These are phyloP conservation scores for Boechera retrofracta DNA, from an alignment of 345 rosid species.

Conservation along the genomic window DNA sequence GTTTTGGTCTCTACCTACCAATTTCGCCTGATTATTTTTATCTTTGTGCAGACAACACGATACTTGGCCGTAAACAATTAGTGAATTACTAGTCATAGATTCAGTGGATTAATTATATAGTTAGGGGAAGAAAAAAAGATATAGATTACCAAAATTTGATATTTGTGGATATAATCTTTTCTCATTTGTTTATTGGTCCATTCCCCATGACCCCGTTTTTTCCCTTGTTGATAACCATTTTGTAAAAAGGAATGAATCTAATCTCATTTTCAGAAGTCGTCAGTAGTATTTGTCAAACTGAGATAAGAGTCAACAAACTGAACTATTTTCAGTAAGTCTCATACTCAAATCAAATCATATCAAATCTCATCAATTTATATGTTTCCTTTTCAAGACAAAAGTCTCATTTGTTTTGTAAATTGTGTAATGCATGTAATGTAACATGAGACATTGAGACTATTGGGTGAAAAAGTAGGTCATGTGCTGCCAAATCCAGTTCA, in stretches of 20 bases:
- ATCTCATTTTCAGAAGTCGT: neutral
- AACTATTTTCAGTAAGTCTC: neutral
- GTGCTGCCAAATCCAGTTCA: conserved; percentile 35
- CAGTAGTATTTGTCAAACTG: too few relatives aligned
- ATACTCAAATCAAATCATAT: neutral
- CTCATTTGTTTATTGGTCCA: too few relatives aligned
- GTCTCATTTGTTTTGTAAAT: neutral
- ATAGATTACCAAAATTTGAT: too few relatives aligned
- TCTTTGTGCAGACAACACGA: conserved; percentile 6
- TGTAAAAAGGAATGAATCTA: neutral
- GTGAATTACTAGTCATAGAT: too few relatives aligned
- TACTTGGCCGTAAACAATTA: too few relatives aligned
- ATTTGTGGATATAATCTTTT: too few relatives aligned
- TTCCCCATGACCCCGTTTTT: too few relatives aligned
- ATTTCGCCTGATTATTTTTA: neutral
- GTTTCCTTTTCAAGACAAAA: neutral
- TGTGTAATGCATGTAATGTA: neutral
- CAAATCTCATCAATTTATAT: neutral
- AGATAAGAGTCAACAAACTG: neutral
- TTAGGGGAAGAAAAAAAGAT: too few relatives aligned
- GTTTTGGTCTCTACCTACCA: neutral
- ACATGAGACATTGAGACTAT: conserved; percentile 2
- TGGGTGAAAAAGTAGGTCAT: conserved; percentile 22
- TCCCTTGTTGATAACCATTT: too few relatives aligned
- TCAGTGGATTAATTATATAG: too few relatives aligned